A percentile compares a stretch with the other conserved stretches of the same genome.
Conservation (phyloP, 2,329 filamentous ascomycete species). For the Cadophora luteo-olivacea region DNA sequence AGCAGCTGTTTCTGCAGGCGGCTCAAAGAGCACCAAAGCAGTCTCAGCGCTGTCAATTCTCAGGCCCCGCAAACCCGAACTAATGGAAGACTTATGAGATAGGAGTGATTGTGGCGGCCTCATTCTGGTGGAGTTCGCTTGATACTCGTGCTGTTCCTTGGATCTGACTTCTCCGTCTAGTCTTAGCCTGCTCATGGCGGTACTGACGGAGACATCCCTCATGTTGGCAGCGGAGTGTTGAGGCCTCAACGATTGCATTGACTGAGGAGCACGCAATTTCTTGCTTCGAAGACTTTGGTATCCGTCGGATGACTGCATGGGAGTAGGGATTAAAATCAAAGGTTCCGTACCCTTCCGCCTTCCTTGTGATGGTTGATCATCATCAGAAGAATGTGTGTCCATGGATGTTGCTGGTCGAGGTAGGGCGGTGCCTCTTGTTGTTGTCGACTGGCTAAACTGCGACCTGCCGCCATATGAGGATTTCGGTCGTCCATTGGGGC, state of each 20-base stretch:
- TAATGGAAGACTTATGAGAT: slow-evolving; percentile 36
- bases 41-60: slow-evolving; percentile 35
- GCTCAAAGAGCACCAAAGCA: slow-evolving; percentile 40
- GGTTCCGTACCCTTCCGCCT: slow-evolving; percentile 60
- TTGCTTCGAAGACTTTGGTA: slow-evolving; percentile 37
- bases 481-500: slow-evolving; percentile 56
- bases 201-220: slow-evolving; percentile 48
- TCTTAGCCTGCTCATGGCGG: slow-evolving; percentile 45
- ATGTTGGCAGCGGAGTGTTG: slow-evolving; percentile 30
- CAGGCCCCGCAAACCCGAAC: slow-evolving; percentile 31
- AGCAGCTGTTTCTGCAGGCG: slow-evolving; percentile 37
- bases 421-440: slow-evolving; percentile 50
- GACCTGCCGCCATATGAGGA: slow-evolving; percentile 51
- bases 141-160: slow-evolving; percentile 28
- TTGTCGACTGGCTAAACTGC: slow-evolving; percentile 55
- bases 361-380: slow-evolving; percentile 40
- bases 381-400: slow-evolving; percentile 45
- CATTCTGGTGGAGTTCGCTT: slow-evolving; percentile 32
- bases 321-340: slow-evolving; percentile 44
- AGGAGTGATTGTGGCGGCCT: slow-evolving; percentile 26
- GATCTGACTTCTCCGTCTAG: slow-evolving; percentile 38
- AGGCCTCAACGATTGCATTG: slow-evolving; percentile 37
- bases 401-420: slow-evolving; percentile 51
- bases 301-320: slow-evolving; percentile 35
- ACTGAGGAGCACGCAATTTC: slow-evolving; percentile 43